Percentiles rank a stretch among this genome's conserved stretches.
These are phyloP conservation scores for Blepharisma undulans DNA, from an alignment of 169 alveolate species.

Conservation along the genomic window DNA sequence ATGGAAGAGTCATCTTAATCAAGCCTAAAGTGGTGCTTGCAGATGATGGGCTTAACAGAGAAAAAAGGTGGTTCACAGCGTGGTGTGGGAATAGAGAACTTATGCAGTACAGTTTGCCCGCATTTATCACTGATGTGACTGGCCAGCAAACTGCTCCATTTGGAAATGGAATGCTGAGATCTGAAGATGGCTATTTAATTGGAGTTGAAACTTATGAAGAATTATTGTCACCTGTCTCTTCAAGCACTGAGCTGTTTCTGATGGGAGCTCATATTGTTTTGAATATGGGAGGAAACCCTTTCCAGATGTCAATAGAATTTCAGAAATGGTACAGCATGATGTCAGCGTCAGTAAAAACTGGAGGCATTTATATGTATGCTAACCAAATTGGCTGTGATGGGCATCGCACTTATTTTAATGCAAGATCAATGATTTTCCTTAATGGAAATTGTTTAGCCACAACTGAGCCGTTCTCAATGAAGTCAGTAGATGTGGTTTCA, in stretches of 20 bases:
- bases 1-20: conserved; percentile 71
- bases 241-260: conserved; percentile 59
- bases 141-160: conserved; percentile 64
- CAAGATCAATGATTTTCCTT: conserved; percentile 72
- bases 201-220: conserved; percentile 89
- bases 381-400: conserved; percentile 90
- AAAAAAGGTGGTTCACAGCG: conserved; percentile 86
- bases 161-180: conserved; percentile 70
- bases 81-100: conserved; percentile 65
- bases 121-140: conserved; percentile 43
- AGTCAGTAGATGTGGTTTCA: conserved; percentile 65
- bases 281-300: no score
- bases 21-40: conserved; percentile 88
- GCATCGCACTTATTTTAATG: conserved; percentile 83
- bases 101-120: conserved; percentile 69
- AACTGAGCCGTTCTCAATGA: conserved; percentile 34
- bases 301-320: no score
- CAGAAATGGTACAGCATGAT: no score
- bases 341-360: conserved; percentile 65
- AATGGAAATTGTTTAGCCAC: conserved; percentile 78
- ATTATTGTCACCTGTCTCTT: conserved; percentile 82
- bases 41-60: conserved; percentile 88
- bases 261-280: conserved; percentile 87
- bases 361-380: conserved; percentile 84
- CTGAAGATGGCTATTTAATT: conserved; percentile 58